These are phyloP conservation scores for Sugiyamaella japonica DNA, from an alignment of 1,139 yeast species.

Conservation along the genomic window DNA sequence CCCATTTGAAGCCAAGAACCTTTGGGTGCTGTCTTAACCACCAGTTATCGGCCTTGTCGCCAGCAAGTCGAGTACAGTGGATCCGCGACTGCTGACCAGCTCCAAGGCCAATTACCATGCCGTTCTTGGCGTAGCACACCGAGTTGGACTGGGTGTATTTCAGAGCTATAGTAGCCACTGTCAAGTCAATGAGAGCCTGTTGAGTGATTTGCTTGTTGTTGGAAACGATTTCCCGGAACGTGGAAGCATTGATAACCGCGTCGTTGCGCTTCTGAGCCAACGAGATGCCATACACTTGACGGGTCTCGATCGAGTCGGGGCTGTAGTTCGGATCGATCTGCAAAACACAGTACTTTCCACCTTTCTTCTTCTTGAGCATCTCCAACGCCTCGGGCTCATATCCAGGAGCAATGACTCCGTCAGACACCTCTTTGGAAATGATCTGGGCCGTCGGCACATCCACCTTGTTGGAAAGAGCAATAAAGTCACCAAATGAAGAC, in stretches of 20 bases:
- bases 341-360: conserved; percentile 93
- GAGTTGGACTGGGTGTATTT: conserved; percentile 98
- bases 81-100: conserved; percentile 99
- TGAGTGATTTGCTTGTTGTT: conserved; percentile 82
- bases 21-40: conserved; percentile 98
- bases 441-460: conserved; percentile 96
- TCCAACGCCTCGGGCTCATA: conserved; percentile 89
- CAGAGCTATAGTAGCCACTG: conserved; percentile 95
- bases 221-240: conserved; percentile 91
- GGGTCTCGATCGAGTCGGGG: conserved; percentile 79
- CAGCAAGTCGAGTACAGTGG: conserved; percentile 98
- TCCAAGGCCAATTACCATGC: conserved; percentile 98
- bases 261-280: conserved; percentile 97
- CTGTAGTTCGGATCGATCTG: conserved; percentile 93
- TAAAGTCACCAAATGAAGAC: conserved; percentile 98
- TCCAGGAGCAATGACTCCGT: conserved; percentile 99
- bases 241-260: conserved; percentile 83
- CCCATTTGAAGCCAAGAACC: conserved; percentile 93
- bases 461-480: conserved; percentile 93
- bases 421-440: conserved; percentile 95
- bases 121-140: conserved; percentile 96
- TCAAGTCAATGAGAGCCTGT: conserved; percentile 88
- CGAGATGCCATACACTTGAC: conserved; percentile 95
- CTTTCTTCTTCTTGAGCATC: conserved; percentile 86
- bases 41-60: conserved; percentile 99